Base-by-base conservation (phyloP, 148 eudicot species). In the Chenopodium quinoa region DNA sequence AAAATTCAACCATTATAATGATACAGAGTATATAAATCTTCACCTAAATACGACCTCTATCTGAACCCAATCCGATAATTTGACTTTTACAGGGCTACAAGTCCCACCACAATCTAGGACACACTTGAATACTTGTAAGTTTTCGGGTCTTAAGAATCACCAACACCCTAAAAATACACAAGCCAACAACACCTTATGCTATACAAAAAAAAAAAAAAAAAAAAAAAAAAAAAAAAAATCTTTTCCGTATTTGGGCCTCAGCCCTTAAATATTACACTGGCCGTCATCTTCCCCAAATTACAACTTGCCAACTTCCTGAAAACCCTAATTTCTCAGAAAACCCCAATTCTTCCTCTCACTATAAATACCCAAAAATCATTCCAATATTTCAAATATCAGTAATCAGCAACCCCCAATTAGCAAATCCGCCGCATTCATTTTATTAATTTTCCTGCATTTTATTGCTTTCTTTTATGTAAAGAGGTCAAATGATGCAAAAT, bases 401-500 rank as follows among this genome's bases (percentile, higher is more conserved):
- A 17, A 56, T 17, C 17, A 12, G 3, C 62, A 56, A 17, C 62
- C 62, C 62, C 54, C 17, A 56, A 17, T 56, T 56, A 56, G 1
- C 62, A 4, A 56, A 5, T 56, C 22, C 22, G n/a, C 62, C 22
- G 62, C 62, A 16, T 17, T 56, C 22, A 3, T 4, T 17, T 56
- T 0, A 14, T 4, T 56, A 16, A 56, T 56, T 19, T 56, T 19
- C 16, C 62, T 17, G 56, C 58, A 10, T 14, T 16, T 11, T 31
- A 40, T 32, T 52, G 9, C 25, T 17, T 12, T 27, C 27, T 70
- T 37, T 68, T 5, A 9, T 20, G 7, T 77, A 0, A 64, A 27
- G 62, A 32, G 47, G 78, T 71, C 89, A 82, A 78, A 76, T 86
- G 89, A 89, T 81, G 91, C 0, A 14, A 73, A 40, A 7, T 23